These are phyloP conservation scores for Dendrobium huoshanense DNA, from an alignment of 106 monocot species.

Conservation along the genomic window DNA sequence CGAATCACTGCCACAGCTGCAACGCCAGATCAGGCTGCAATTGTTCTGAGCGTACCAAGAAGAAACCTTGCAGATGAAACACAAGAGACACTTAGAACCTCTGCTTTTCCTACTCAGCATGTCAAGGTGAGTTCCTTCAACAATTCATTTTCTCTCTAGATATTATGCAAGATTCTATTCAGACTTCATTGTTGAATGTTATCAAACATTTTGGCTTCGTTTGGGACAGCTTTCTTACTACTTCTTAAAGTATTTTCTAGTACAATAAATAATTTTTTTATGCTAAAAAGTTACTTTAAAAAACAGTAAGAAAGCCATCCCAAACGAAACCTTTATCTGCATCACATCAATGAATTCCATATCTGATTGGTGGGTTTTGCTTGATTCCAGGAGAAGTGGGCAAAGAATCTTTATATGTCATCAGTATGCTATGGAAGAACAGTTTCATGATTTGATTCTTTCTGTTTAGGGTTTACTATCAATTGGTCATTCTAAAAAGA, in stretches of 20 bases:
- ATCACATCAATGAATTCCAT: not conserved
- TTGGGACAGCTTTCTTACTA: too few species aligned
- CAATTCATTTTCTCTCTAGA: not conserved
- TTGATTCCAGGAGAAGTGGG: constrained; percentile 80
- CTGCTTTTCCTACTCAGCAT: constrained; percentile 79
- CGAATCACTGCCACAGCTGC: constrained; percentile 85
- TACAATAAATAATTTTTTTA: too few species aligned
- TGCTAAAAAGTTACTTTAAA: too few species aligned
- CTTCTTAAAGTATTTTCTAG: too few species aligned
- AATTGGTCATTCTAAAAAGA: not conserved
- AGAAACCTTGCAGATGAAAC: constrained; percentile 73
- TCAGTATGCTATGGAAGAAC: constrained; percentile 85
- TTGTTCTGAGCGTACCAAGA: constrained; percentile 72
- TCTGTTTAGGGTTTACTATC: not conserved
- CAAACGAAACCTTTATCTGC: not conserved
- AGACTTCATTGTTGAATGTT: too few species aligned
- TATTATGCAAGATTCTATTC: not conserved
- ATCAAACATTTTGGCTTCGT: too few species aligned
- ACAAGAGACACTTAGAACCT: constrained; percentile 82
- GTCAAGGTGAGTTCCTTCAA: constrained; percentile 49
- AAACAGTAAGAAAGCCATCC: too few species aligned
- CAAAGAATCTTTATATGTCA: constrained; percentile 77
- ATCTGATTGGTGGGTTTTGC: not conserved
- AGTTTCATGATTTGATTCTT: constrained; percentile 36
- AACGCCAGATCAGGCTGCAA: constrained; percentile 80